Percentiles rank a stretch among this genome's conserved stretches.
Conservation (phyloP, 2,329 filamentous ascomycete genomes). For the Colletotrichum sp. region DNA sequence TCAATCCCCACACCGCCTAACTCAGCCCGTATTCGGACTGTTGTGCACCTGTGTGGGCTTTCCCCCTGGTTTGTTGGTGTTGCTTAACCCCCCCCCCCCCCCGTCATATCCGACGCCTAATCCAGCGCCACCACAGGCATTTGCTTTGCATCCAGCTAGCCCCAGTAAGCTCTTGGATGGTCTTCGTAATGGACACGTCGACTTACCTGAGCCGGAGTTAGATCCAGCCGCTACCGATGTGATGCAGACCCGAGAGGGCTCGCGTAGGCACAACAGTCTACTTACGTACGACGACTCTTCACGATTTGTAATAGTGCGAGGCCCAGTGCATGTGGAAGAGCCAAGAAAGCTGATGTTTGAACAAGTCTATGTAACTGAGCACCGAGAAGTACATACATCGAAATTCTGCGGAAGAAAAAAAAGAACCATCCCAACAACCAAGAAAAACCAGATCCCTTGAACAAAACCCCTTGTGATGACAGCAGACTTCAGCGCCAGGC, state of each 20-base stretch:
- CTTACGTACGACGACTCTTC: background rate
- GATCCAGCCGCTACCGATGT: background rate
- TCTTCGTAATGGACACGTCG: too few species aligned
- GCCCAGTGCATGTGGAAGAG: background rate
- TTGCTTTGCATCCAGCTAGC: too few species aligned
- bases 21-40: too few species aligned
- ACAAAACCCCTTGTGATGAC: background rate
- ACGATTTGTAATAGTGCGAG: background rate
- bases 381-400: background rate
- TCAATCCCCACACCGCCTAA: too few species aligned
- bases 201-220: too few species aligned
- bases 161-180: too few species aligned
- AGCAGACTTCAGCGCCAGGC: background rate
- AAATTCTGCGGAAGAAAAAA: background rate
- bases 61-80: too few species aligned
- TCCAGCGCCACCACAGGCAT: too few species aligned
- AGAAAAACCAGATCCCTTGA: background rate
- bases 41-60: too few species aligned
- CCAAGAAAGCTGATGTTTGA: background rate
- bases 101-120: rapidly evolving
- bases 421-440: background rate
- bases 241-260: background rate
- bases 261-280: background rate
- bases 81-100: too few species aligned
- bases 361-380: background rate